Evolutionary conservation across 257 asterid species (phyloP).

Genomic region (Ilex asprella): DNA sequence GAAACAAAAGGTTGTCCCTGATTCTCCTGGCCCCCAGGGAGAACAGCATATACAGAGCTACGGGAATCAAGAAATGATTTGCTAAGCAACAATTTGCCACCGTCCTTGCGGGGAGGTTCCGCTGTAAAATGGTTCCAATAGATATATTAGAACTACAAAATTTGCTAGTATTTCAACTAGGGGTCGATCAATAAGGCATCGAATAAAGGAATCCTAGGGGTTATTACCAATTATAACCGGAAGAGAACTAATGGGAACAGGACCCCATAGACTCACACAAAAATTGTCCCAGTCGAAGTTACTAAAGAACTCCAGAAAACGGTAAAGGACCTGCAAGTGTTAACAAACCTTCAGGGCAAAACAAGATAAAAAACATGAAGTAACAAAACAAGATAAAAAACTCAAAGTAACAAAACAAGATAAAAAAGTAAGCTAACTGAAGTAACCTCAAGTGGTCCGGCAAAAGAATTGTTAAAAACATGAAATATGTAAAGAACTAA

Average conservation of each 20-base stretch:
- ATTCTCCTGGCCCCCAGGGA: constrained; percentile 80
- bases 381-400: constrained; percentile 7
- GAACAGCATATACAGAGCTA: constrained; percentile 83
- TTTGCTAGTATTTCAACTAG: background rate
- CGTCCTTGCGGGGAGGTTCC: constrained; percentile 84
- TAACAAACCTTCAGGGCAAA: constrained; percentile 22
- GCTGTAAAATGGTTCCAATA: constrained; percentile 34
- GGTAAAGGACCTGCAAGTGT: constrained; percentile 72
- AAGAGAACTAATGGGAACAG: constrained; percentile 72
- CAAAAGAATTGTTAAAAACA: constrained; percentile 76
- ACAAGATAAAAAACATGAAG: too few species aligned
- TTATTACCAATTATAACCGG: constrained; percentile 80
- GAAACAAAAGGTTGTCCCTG: constrained; percentile 82
- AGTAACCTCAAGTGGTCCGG: constrained; percentile 92
- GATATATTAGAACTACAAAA: constrained; percentile 3
- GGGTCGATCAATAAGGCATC: background rate
- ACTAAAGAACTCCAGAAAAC: constrained; percentile 90
- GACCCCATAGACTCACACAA: constrained; percentile 97
- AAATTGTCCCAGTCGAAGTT: constrained; percentile 92
- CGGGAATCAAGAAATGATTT: constrained; percentile 88
- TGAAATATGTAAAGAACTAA: constrained; percentile 91
- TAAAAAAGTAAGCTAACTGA: constrained; percentile 3
- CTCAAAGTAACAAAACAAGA: constrained; percentile 10
- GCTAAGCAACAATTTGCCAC: constrained; percentile 83
- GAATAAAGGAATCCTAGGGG: background rate